Conservation (phyloP, 1,284 basidiomycete genomes). For the Fistulina hepatica region DNA sequence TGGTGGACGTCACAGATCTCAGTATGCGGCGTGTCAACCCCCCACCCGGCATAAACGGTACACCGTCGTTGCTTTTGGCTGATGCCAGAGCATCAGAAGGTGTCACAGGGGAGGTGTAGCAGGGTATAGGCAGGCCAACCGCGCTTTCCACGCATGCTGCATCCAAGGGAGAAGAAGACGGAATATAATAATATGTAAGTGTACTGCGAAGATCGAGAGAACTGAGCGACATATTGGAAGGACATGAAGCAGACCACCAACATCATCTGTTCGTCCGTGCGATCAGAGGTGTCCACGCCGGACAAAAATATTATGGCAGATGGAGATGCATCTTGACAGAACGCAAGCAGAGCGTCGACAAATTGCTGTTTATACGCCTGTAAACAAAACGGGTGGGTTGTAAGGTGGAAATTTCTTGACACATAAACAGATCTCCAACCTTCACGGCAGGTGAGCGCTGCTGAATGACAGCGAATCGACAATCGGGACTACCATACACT, state of each 20-base stretch:
- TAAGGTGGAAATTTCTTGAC: not conserved
- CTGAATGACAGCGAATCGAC: constrained; percentile 49
- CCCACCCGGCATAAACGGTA: constrained; percentile 65
- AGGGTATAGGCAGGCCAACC: constrained; percentile 33
- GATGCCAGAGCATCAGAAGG: constrained; percentile 25
- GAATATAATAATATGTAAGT: constrained; percentile 46
- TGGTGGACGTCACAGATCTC: too few relatives aligned
- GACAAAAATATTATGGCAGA: constrained; percentile 51
- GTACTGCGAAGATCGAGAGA: constrained; percentile 30
- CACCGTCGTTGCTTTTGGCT: constrained; percentile 16
- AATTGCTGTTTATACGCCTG: constrained; percentile 63
- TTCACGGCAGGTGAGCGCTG: constrained; percentile 71
- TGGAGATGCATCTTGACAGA: constrained; percentile 38
- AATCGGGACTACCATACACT: constrained; percentile 53
- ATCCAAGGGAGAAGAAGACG: constrained; percentile 29
- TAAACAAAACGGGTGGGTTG: not conserved
- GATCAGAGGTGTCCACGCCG: constrained; percentile 62
- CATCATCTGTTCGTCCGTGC: constrained; percentile 69
- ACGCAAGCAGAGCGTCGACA: constrained; percentile 42
- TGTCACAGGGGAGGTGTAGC: constrained; percentile 36
- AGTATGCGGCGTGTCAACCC: constrained; percentile 62
- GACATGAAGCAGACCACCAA: constrained; percentile 27
- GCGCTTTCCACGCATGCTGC: constrained; percentile 29
- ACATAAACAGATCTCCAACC: constrained; percentile 26
- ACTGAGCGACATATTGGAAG: constrained; percentile 4